phyloP scores from a whole-genome alignment of 1,284 basidiomycete species.

The Spongispora temasekensis region DNA sequence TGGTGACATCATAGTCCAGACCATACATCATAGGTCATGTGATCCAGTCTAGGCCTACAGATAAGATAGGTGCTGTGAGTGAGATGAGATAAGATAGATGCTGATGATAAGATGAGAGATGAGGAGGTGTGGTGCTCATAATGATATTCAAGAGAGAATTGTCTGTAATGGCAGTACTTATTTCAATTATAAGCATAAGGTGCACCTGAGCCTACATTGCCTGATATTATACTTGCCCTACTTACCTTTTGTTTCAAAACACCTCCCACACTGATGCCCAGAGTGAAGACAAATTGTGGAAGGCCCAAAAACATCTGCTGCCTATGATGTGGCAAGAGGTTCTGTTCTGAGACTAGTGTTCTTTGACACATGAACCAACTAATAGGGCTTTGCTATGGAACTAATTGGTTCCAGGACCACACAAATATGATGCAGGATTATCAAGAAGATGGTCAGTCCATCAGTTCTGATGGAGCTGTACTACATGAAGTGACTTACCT shows the following conservation, averaged over 20 bases:
- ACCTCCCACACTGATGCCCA: not conserved
- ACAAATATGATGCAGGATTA: not conserved
- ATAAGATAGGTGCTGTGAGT: too few species aligned
- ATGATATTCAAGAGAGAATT: not conserved
- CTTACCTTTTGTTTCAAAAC: not conserved
- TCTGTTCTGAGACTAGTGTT: not conserved
- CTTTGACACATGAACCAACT: slow-evolving; percentile 10
- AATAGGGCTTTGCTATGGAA: not conserved
- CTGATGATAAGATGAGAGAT: too few species aligned
- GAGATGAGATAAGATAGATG: too few species aligned
- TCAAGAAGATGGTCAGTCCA: not conserved
- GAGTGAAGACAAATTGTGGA: not conserved
- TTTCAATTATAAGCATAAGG: too few species aligned
- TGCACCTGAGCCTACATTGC: too few species aligned
- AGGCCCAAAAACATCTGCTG: slow-evolving; percentile 3
- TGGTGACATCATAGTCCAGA: too few species aligned
- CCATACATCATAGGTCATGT: too few species aligned
- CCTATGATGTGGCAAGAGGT: slow-evolving; percentile 3
- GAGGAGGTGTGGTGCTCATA: not conserved
- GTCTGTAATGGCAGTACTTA: too few species aligned
- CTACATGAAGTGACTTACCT: not conserved
- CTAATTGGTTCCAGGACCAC: not conserved
- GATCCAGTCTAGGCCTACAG: too few species aligned
- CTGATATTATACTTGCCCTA: not conserved
- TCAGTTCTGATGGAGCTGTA: not conserved